phyloP scores from a whole-genome alignment of 495 filamentous ascomycete genomes.

The Niebla homalea region DNA sequence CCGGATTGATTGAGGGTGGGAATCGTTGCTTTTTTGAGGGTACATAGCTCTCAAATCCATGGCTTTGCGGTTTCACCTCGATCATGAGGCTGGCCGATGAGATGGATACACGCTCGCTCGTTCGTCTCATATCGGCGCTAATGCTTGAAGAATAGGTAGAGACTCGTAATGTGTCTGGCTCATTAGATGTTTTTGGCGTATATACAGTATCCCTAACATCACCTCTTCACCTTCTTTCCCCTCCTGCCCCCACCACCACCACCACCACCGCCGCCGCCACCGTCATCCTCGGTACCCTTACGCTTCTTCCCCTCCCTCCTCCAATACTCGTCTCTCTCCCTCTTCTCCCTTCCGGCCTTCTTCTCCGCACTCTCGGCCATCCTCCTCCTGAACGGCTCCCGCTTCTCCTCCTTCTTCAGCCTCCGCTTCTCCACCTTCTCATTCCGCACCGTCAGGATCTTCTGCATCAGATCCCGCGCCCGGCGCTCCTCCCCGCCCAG shows the following conservation, averaged over 20 bases:
- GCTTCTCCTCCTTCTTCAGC: conserved; percentile 73
- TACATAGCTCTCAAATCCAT: too few relatives aligned
- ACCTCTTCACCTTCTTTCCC: conserved; percentile 31
- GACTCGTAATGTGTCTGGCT: too few relatives aligned
- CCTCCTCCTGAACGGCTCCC: conserved; percentile 64
- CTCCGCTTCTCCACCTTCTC: conserved; percentile 74
- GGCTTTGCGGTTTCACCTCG: too few relatives aligned
- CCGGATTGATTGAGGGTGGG: too few relatives aligned
- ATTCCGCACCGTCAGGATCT: conserved; percentile 80
- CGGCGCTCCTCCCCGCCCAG: conserved; percentile 72
- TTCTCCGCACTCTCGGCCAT: conserved; percentile 68
- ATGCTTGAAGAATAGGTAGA: too few relatives aligned
- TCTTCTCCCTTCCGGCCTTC: conserved; percentile 69
- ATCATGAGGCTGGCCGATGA: too few relatives aligned
- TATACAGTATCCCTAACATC: not conserved
- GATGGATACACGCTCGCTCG: too few relatives aligned
- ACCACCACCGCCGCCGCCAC: conserved; percentile 56
- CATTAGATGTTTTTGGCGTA: too few relatives aligned
- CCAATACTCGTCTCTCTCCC: conserved; percentile 89
- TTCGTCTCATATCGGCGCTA: too few relatives aligned
- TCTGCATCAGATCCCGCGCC: conserved; percentile 82
- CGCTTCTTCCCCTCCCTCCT: conserved; percentile 88
- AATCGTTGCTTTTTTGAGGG: too few relatives aligned
- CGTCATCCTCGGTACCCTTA: conserved; percentile 44
- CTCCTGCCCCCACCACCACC: conserved; percentile 60